Percentiles rank a stretch among this genome's conserved stretches.
Conservation (phyloP, 805 yeast species). For the Hanseniaspora thailandica region DNA sequence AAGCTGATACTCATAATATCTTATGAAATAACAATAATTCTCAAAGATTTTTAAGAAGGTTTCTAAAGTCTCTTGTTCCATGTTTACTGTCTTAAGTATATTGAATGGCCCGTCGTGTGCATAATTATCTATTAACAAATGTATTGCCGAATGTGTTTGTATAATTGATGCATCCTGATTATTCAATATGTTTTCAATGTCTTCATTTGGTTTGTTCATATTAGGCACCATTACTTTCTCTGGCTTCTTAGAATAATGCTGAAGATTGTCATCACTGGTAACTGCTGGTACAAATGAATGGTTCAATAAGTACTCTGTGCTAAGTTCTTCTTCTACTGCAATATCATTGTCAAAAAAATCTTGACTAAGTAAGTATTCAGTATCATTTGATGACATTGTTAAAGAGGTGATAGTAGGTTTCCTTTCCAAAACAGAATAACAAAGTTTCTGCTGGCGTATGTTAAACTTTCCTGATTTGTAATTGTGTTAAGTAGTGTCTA, state of each 20-base stretch:
- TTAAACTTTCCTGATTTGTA: too few species aligned
- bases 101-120: too few species aligned
- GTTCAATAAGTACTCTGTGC: neutral
- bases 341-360: neutral
- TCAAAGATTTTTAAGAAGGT: slow-evolving; percentile 6
- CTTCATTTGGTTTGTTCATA: too few species aligned
- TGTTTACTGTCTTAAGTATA: too few species aligned
- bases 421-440: too few species aligned
- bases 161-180: neutral
- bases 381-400: slow-evolving; percentile 3
- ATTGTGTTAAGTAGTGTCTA: too few species aligned
- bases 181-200: neutral
- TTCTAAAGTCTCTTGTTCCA: neutral
- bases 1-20: slow-evolving; percentile 6
- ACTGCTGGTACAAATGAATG: neutral
- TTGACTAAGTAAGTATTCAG: neutral
- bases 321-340: neutral
- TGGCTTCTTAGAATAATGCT: neutral
- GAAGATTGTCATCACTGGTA: neutral
- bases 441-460: too few species aligned
- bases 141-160: neutral
- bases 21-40: slow-evolving; percentile 8
- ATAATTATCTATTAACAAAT: neutral
- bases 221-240: neutral
- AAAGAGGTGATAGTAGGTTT: too few species aligned